A percentile compares a stretch with the other conserved stretches of the same genome.
Conservation (phyloP, 345 rosid species). For the Diplotaxis tenuifolia region DNA sequence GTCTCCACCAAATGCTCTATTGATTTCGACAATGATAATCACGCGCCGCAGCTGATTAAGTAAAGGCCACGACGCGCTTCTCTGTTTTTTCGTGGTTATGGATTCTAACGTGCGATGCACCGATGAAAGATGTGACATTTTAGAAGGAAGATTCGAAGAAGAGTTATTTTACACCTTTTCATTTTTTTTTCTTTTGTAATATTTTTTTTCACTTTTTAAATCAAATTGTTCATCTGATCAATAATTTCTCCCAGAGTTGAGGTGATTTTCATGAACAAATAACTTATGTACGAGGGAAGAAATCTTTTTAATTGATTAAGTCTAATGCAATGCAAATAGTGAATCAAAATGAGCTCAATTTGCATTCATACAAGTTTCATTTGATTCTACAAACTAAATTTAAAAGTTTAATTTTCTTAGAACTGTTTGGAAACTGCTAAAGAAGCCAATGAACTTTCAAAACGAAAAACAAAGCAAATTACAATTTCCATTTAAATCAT, state of each 20-base stretch:
- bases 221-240: background rate
- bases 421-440: too few relatives aligned
- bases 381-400: background rate
- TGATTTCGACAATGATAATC: conserved; percentile 38
- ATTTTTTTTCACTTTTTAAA: background rate
- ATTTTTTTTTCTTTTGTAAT: background rate
- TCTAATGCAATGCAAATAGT: background rate
- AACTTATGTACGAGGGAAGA: background rate
- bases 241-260: background rate
- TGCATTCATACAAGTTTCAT: background rate
- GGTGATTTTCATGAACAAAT: background rate
- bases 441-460: too few relatives aligned
- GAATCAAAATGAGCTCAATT: background rate
- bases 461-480: too few relatives aligned
- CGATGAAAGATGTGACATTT: background rate
- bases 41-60: conserved; percentile 19
- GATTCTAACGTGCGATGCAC: conserved; percentile 30
- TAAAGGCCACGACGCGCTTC: conserved; percentile 18
- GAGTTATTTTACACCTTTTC: background rate
- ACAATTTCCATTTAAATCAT: too few relatives aligned
- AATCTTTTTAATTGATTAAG: background rate
- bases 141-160: background rate
- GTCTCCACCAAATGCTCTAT: conserved; percentile 42
- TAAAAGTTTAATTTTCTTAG: background rate
- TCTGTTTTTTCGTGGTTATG: background rate